Evolutionary conservation across 2,329 filamentous ascomycete species (phyloP), one percentile per base, ranked within the genome.

Genomic region (Stromatinia cepivora): DNA sequence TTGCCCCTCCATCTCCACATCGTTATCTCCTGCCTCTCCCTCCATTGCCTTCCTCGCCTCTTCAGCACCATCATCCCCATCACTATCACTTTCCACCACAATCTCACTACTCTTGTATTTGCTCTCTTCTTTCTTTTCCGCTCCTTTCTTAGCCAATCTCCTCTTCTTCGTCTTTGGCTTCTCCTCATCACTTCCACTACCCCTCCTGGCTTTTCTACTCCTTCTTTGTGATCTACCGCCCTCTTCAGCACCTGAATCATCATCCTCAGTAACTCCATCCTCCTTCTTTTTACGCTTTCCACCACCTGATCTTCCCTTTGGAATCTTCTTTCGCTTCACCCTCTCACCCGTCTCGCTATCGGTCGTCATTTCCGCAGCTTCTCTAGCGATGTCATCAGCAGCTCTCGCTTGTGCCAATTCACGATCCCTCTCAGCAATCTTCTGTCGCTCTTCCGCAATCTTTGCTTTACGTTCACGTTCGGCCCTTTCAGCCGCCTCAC

Each of bases 361-460:
- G 0, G 88, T 91, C 0, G 92, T 95, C 80, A 92, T 86, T 76
- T 97, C 93, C 3, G 92, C 92, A 61, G 91, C 90, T 73, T 90
- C 84, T 46, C 88, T 84, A 53, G 83, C 82, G 69, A 85, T 84
- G 70, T 94, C 91, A 73, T 93, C 91, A 73, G 91, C 90, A 1
- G 85, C 84, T 45, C 92, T 87, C 76, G 88, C 84, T 75, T 90
- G 88, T 34, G 92, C 92, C 61, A 92, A 83, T 73, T 87, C 85
- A 66, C 92, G 86, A 77, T 97, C 90, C 57, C 88, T 86, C 70
- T 93, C 92, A 25, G 89, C 85, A 77, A 98, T 94, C 75, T 87
- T 88, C 74, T 92, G 88, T 70, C 94, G 89, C 79, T 98, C 94
- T 77, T 92, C 92, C n/a, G 89, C 87, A 72, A 98, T 90, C 81